Evolutionary conservation across 1,139 yeast species (phyloP).

Genomic region (Pichia sp.): DNA sequence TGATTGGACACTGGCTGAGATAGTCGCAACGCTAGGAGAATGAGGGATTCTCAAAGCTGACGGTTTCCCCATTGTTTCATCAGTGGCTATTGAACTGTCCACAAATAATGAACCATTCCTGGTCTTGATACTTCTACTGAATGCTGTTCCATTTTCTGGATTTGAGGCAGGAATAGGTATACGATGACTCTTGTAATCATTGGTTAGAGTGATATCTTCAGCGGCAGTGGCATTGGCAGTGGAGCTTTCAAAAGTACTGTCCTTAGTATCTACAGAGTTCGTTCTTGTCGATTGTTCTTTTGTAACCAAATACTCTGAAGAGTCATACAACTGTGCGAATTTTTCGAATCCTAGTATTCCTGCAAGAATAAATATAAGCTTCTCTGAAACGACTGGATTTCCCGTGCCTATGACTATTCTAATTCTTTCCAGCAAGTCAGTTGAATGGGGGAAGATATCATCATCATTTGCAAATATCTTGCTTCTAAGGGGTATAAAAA

Average conservation of each 20-base stretch:
- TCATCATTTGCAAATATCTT: conserved; percentile 30
- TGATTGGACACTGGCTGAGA: conserved; percentile 15
- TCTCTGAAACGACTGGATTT: conserved; percentile 51
- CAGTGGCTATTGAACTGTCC: too few species aligned
- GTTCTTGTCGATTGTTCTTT: too few species aligned
- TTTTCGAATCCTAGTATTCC: conserved; percentile 36
- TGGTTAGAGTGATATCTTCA: too few species aligned
- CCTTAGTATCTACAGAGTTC: too few species aligned
- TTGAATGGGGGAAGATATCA: conserved; percentile 22
- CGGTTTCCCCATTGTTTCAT: conserved; percentile 1
- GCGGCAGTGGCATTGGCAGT: conserved; percentile 2
- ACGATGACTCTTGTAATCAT: too few species aligned
- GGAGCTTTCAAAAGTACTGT: too few species aligned
- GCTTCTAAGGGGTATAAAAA: conserved; percentile 34
- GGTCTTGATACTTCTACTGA: too few species aligned
- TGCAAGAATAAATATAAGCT: conserved; percentile 42
- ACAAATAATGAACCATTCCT: too few species aligned
- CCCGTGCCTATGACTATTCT: conserved; percentile 50
- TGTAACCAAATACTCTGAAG: too few species aligned
- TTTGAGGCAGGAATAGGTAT: too few species aligned
- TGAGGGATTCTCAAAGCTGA: conserved; percentile 9
- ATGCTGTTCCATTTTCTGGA: too few species aligned
- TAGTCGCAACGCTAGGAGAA: conserved; percentile 18
- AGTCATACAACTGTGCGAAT: conserved; percentile 12
- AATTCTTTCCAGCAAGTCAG: too few species aligned